Percentiles rank a stretch among this genome's conserved stretches.
Evolutionary conservation across 805 yeast species (phyloP).

Genomic region (Yamadazyma phyllophila): DNA sequence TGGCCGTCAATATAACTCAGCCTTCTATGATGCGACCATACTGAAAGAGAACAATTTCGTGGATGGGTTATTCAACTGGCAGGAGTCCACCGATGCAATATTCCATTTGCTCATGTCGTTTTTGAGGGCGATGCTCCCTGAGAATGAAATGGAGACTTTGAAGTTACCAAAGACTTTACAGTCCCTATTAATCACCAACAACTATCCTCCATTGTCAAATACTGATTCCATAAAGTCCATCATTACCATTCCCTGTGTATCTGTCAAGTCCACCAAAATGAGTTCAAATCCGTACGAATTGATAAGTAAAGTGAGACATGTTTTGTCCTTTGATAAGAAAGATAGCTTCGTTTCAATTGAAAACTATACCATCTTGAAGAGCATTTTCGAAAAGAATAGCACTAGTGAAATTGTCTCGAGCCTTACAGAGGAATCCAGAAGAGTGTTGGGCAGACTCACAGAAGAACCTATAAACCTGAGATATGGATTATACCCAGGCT

Average conservation of each 20-base stretch:
- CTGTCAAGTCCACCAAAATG: slow-evolving; percentile 51
- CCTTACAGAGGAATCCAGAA: slow-evolving; percentile 69
- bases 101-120: slow-evolving; percentile 78
- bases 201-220: slow-evolving; percentile 69
- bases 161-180: slow-evolving; percentile 68
- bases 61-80: slow-evolving; percentile 75
- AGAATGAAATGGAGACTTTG: slow-evolving; percentile 54
- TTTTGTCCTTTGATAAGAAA: slow-evolving; percentile 67
- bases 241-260: slow-evolving; percentile 61
- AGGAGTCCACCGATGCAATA: slow-evolving; percentile 80
- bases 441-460: slow-evolving; percentile 46
- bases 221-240: slow-evolving; percentile 33
- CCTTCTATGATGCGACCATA: slow-evolving; percentile 39
- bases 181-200: slow-evolving; percentile 57
- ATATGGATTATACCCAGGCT: slow-evolving; percentile 40
- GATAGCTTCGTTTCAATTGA: slow-evolving; percentile 71
- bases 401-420: slow-evolving; percentile 56
- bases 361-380: slow-evolving; percentile 71
- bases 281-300: slow-evolving; percentile 56
- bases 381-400: slow-evolving; percentile 59
- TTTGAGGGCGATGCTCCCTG: slow-evolving; percentile 73
- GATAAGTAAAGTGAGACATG: slow-evolving; percentile 45
- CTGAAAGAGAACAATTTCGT: slow-evolving; percentile 44
- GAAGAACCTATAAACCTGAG: slow-evolving; percentile 36
- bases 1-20: slow-evolving; percentile 19